Conservation (phyloP, 2,329 filamentous ascomycete species). For the Ceratocystiopsis minuta region DNA sequence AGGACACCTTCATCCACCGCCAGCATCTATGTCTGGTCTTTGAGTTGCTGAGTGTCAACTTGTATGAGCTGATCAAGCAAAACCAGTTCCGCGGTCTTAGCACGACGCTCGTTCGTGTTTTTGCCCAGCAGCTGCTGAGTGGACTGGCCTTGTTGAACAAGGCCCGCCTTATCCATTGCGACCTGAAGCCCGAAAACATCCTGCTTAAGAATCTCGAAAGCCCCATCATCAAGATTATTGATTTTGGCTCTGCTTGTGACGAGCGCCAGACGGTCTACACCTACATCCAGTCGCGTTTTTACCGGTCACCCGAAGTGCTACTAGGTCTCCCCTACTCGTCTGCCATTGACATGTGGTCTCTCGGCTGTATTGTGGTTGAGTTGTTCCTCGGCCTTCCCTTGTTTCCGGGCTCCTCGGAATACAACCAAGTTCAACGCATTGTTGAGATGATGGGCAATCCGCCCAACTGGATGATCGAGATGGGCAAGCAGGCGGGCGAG, state of each 20-base stretch:
- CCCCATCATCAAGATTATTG: conserved; percentile 98
- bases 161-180: conserved; percentile 90
- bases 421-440: conserved; percentile 93
- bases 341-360: conserved; percentile 98
- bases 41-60: conserved; percentile 86
- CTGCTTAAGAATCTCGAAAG: conserved; percentile 94
- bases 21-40: conserved; percentile 96
- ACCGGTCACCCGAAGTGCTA: conserved; percentile 87
- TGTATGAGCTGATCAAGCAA: conserved; percentile 98
- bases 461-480: conserved; percentile 97
- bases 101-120: conserved; percentile 90
- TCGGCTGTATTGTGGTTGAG: conserved; percentile 96
- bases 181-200: conserved; percentile 96
- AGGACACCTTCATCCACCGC: conserved; percentile 94
- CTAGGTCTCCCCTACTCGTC: conserved; percentile 95
- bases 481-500: conserved; percentile 92
- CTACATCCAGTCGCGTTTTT: conserved; percentile 96
- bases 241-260: conserved; percentile 96
- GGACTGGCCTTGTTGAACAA: conserved; percentile 87
- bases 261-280: conserved; percentile 98
- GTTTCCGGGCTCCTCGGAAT: conserved; percentile 94
- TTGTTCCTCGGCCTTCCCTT: conserved; percentile 85
- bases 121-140: conserved; percentile 90
- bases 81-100: conserved; percentile 96
- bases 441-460: conserved; percentile 96